phyloP scores from a whole-genome alignment of 768 basidiomycete genomes.

The Leccinum uliginosum region DNA sequence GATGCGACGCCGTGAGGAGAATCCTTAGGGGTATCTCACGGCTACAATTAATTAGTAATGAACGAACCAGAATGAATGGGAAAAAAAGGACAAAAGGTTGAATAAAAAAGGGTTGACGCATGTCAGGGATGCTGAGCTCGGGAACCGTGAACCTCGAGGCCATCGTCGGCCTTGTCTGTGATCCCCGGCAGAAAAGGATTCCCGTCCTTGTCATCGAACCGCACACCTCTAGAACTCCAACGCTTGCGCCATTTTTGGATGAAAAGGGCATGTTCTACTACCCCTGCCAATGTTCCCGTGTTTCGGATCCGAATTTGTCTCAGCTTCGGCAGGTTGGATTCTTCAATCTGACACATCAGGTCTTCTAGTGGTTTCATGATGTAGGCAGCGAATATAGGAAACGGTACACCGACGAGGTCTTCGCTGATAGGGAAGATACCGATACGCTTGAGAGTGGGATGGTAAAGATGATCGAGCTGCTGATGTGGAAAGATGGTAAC shows the following conservation, averaged over 20 bases:
- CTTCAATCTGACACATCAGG: conserved; percentile 36
- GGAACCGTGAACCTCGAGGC: background rate
- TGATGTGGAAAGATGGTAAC: conserved; percentile 35
- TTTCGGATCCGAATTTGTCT: conserved; percentile 39
- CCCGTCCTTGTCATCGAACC: conserved; percentile 32
- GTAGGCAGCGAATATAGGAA: conserved; percentile 34
- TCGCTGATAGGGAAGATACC: conserved; percentile 42
- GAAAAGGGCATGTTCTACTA: conserved; percentile 25
- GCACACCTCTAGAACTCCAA: conserved; percentile 27
- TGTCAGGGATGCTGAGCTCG: background rate
- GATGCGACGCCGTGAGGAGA: background rate
- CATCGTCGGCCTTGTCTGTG: background rate
- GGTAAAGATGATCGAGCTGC: conserved; percentile 33
- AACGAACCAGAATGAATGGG: background rate
- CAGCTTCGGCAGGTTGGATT: conserved; percentile 32
- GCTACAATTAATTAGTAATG: background rate
- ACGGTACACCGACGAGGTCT: conserved; percentile 34
- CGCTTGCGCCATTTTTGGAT: conserved; percentile 28
- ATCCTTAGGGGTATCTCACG: background rate
- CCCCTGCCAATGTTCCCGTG: conserved; percentile 34
- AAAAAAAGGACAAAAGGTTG: background rate
- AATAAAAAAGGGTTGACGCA: background rate
- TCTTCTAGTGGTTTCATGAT: conserved; percentile 39
- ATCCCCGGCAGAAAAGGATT: conserved; percentile 14
- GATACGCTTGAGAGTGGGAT: conserved; percentile 38